Percentiles rank a stretch among this genome's conserved stretches.
Conservation (phyloP, 345 rosid species). For the Eucalyptus erythrocorys region DNA sequence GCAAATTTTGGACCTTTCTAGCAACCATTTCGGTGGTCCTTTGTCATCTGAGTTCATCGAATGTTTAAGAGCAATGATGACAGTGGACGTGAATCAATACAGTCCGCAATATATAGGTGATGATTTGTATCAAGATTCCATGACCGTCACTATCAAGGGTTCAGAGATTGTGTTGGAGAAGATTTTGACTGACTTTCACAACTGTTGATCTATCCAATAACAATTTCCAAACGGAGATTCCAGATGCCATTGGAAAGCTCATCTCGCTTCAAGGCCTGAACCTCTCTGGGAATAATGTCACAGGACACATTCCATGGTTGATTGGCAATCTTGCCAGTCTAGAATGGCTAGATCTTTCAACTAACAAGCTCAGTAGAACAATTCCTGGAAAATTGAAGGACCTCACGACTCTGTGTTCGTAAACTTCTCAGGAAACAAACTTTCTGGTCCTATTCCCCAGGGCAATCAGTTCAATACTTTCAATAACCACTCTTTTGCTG, state of each 20-base stretch:
- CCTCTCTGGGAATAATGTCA: constrained; percentile 3
- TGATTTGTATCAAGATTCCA: not conserved
- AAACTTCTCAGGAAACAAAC: not conserved
- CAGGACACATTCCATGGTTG: not conserved
- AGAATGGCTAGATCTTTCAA: not conserved
- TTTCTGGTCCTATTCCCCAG: not conserved
- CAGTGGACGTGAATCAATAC: not conserved
- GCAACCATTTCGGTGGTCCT: constrained; percentile 11
- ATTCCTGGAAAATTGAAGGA: not conserved
- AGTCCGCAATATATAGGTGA: not conserved
- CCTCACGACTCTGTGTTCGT: not conserved
- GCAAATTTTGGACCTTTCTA: constrained; percentile 7
- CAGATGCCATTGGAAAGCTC: constrained; percentile 1
- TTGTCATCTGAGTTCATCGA: not conserved
- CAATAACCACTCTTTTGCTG: not conserved
- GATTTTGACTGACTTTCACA: not conserved
- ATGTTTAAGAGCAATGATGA: not conserved
- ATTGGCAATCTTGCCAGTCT: not conserved
- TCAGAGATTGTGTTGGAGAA: not conserved
- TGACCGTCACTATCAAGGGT: not conserved
- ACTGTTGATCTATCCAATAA: constrained; percentile 11
- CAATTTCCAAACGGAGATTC: constrained; percentile 4
- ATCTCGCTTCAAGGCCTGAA: constrained; percentile 1
- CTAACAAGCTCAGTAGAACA: not conserved
- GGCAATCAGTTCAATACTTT: constrained; percentile 3